Evolutionary conservation across 768 basidiomycete genomes (phyloP).

Genomic region (Tulasnella sp.): DNA sequence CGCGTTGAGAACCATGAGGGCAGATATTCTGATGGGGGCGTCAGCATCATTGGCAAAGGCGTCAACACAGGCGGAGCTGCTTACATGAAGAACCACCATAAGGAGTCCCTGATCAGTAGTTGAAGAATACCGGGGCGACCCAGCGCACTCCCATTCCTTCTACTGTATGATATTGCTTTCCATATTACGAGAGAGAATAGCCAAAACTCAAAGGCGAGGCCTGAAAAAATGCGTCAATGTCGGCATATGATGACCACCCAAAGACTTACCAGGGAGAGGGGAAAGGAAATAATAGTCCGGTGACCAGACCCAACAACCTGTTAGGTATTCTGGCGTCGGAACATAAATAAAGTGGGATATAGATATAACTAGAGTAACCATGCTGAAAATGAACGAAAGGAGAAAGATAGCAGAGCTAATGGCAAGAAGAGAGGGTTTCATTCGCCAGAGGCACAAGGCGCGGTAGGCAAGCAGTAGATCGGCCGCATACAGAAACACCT

Average conservation of each 20-base stretch:
- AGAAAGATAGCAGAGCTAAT: background rate
- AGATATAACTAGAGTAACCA: background rate
- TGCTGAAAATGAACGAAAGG: background rate
- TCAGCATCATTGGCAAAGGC: background rate
- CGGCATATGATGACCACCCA: background rate
- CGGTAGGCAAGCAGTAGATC: slow-evolving; percentile 10
- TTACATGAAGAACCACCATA: slow-evolving; percentile 13
- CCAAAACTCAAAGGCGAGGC: slow-evolving; percentile 10
- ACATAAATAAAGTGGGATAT: background rate
- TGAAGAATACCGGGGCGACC: background rate
- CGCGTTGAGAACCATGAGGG: slow-evolving; percentile 1
- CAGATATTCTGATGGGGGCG: background rate
- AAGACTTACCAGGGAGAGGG: background rate
- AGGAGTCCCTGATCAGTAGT: slow-evolving; percentile 1
- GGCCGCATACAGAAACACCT: slow-evolving; percentile 6
- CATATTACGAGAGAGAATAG: background rate
- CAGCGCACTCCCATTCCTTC: background rate
- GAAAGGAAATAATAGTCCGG: slow-evolving; percentile 1
- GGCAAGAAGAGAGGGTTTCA: slow-evolving; percentile 7
- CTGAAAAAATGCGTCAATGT: background rate
- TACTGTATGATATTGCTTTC: background rate
- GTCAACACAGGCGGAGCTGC: background rate
- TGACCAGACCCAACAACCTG: background rate
- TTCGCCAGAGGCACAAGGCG: slow-evolving; percentile 7
- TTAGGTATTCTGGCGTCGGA: background rate